These are phyloP conservation scores for Massariosphaeria phaeospora DNA, from an alignment of 495 filamentous ascomycete genomes.

Conservation along the genomic window DNA sequence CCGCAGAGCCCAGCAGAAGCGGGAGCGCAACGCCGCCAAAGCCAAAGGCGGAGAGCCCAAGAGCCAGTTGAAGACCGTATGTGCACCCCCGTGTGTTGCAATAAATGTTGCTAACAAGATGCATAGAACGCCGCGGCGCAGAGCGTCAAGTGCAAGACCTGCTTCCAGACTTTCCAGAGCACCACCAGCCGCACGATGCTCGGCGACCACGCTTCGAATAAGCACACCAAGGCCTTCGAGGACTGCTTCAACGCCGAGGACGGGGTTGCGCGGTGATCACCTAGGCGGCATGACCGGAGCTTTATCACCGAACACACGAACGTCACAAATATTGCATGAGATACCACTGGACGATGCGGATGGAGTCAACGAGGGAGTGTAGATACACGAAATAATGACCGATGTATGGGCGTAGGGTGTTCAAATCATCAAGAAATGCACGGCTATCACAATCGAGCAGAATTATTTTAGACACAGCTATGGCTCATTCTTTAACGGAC, in stretches of 20 bases:
- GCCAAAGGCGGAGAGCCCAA: slow-evolving; percentile 7
- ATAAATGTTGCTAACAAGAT: not conserved
- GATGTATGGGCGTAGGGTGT: too few species aligned
- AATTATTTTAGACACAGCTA: too few species aligned
- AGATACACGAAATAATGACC: too few species aligned
- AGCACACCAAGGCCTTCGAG: slow-evolving; percentile 22
- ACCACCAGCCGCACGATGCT: slow-evolving; percentile 31
- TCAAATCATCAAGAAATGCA: too few species aligned
- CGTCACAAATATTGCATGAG: not conserved
- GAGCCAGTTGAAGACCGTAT: slow-evolving; percentile 27
- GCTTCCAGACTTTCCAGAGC: slow-evolving; percentile 31
- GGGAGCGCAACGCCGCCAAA: slow-evolving; percentile 23
- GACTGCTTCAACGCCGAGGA: slow-evolving; percentile 27
- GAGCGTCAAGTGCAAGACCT: slow-evolving; percentile 31
- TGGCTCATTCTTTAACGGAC: too few species aligned
- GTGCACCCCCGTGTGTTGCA: not conserved
- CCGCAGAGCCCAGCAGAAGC: slow-evolving; percentile 27
- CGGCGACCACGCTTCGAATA: slow-evolving; percentile 25
- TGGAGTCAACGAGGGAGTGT: not conserved
- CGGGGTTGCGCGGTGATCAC: slow-evolving; percentile 18
- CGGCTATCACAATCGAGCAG: too few species aligned
- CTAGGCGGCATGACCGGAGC: not conserved
- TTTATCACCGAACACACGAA: not conserved
- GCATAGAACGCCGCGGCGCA: slow-evolving; percentile 26
- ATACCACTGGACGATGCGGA: slow-evolving; percentile 8